Evolutionary conservation across 257 asterid genomes (phyloP), one percentile per base, ranked within the genome.

Genomic region (Dorcoceras hygrometricum): DNA sequence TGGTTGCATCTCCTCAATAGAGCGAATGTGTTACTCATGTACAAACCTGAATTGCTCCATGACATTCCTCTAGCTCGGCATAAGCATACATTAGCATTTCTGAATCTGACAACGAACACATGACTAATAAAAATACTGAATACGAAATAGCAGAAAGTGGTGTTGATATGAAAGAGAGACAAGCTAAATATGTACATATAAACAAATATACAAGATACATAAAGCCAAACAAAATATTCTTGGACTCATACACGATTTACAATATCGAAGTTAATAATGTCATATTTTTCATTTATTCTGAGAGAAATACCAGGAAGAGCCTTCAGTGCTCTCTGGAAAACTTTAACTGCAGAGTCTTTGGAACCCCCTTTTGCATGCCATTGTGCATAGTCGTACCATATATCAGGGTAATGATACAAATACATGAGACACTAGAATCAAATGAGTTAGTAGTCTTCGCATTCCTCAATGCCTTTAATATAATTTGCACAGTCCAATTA

Each of bases 41-140:
- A 57, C 57, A 59, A 61, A 88, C 99, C 95, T 88, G 95, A 76
- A 80, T 69, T 34, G 96, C 83, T 74, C 99, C 99, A 72, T 85
- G 86, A 63, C 96, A 88, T 76, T 94, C 99, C 74, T 94, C 99
- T 72, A 94, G 86, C 80, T 94, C 99, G 50, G 97, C 97, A 76
- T 88, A 90, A 36, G 96, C 97, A 78, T 94, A 94, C 81, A 82
- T 91, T 25, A 94, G 88, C 96, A 90, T 86, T 54, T 84, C 96
- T 14, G 99, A 88, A 63, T 86, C 99, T 94, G 79, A 70, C 54
- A 74, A 80, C 43, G 73, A 75, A 67, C 67, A 65, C 25, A 56
- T 22, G n/a, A 59, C 25, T 34, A 59, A 9, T 53, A 69, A 57
- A 58, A 61, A 25, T 28, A 58, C 32, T 10, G 4, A 20, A 62